Evolutionary conservation across 768 basidiomycete genomes (phyloP).

Genomic region (Clitopilus hobsonii): DNA sequence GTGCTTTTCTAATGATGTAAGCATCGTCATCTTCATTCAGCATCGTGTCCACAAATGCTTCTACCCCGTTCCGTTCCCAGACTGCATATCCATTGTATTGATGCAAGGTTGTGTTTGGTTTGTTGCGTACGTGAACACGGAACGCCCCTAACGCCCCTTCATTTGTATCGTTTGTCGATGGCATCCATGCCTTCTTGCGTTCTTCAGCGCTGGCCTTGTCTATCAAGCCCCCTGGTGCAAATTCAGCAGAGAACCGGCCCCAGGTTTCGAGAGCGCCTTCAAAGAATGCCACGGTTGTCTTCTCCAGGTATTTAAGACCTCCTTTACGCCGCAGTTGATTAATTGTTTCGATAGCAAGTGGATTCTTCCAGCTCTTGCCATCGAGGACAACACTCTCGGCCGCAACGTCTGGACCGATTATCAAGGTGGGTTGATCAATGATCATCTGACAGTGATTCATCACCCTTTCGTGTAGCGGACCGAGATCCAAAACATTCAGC

Average conservation of each 20-base stretch:
- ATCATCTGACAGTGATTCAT: conserved; percentile 14
- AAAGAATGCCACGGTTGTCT: conserved; percentile 16
- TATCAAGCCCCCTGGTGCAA: conserved; percentile 22
- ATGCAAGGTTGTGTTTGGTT: conserved; percentile 12
- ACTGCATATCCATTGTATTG: conserved; percentile 20
- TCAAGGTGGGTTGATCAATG: conserved; percentile 14
- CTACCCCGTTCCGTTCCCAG: conserved; percentile 21
- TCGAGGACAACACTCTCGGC: conserved; percentile 15
- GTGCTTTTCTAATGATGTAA: not conserved
- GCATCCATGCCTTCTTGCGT: conserved; percentile 18
- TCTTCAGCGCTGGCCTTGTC: conserved; percentile 16
- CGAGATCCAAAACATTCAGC: conserved; percentile 21
- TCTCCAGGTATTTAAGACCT: conserved; percentile 13
- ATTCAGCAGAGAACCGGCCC: conserved; percentile 21
- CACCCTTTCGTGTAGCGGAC: conserved; percentile 16
- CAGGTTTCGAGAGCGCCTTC: conserved; percentile 14
- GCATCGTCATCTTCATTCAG: conserved; percentile 1
- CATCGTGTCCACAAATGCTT: conserved; percentile 17
- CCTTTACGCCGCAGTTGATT: conserved; percentile 3
- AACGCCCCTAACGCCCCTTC: conserved; percentile 22
- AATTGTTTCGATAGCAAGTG: conserved; percentile 14
- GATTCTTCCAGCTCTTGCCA: conserved; percentile 19
- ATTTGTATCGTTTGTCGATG: conserved; percentile 25
- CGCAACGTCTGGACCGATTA: conserved; percentile 13
- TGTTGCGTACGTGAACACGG: conserved; percentile 11